Conservation (phyloP, 73 alveolate genomes). For the Effrenium voratum region DNA sequence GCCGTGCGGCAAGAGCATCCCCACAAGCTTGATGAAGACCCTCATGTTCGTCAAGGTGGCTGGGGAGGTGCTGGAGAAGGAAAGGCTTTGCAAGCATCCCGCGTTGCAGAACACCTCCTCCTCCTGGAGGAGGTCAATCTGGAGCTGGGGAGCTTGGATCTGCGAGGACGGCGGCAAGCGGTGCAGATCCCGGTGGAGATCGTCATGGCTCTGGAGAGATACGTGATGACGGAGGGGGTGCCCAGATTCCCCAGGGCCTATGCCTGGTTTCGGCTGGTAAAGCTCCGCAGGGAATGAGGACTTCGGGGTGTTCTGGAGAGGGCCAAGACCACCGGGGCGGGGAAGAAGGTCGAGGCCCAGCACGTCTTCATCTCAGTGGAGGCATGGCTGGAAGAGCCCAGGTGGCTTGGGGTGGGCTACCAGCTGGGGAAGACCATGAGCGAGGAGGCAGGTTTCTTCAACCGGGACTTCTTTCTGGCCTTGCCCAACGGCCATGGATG, state of each 20-base stretch:
- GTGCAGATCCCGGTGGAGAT: not conserved
- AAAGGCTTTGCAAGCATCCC: not conserved
- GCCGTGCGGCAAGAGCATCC: not conserved
- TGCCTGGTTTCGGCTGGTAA: not conserved
- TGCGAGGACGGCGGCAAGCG: not conserved
- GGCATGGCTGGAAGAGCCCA: not conserved
- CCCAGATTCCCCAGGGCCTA: not conserved
- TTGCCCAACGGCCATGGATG: not conserved
- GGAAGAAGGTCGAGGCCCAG: not conserved
- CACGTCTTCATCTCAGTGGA: not conserved
- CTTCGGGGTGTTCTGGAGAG: not conserved
- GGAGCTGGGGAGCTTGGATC: not conserved
- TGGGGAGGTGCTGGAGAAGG: not conserved
- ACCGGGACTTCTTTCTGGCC: not conserved
- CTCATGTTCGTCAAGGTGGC: not conserved
- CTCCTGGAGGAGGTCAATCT: not conserved
- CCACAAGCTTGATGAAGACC: not conserved
- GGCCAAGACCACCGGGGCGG: not conserved
- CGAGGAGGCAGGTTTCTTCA: not conserved
- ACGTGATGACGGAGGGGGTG: not conserved
- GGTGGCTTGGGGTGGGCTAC: not conserved
- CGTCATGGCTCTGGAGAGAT: not conserved
- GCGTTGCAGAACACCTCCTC: not conserved
- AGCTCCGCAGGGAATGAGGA: not conserved
- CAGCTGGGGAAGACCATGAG: not conserved